Conservation (phyloP, 441 rosid genomes). For the Macaranga tanarius region DNA sequence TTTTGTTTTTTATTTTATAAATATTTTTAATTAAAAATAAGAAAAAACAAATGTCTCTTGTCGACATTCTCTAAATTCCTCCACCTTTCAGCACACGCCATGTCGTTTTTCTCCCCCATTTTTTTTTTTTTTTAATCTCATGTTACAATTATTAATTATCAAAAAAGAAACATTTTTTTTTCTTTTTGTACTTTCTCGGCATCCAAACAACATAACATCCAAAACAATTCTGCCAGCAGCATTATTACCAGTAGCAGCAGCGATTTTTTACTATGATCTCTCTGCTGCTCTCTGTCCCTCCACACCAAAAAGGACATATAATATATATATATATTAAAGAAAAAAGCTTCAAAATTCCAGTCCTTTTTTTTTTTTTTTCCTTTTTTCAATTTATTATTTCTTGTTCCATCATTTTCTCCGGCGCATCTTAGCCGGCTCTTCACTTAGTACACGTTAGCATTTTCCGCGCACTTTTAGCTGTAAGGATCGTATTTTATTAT, state of each 20-base stretch:
- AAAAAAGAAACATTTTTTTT: too few relatives aligned
- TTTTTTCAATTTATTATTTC: background rate
- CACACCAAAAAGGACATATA: too few relatives aligned
- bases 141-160: background rate
- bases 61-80: slow-evolving; percentile 26
- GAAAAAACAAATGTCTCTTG: background rate
- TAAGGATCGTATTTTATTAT: too few relatives aligned
- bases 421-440: background rate
- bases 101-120: too few relatives aligned
- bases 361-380: slow-evolving; percentile 10
- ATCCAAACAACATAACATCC: slow-evolving; percentile 32
- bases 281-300: background rate
- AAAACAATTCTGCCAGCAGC: slow-evolving; percentile 1
- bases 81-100: background rate
- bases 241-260: background rate
- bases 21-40: background rate
- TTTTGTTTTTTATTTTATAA: background rate
- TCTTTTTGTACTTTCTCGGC: slow-evolving; percentile 14
- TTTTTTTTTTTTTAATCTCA: background rate
- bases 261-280: background rate
- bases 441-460: background rate
- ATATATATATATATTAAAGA: too few relatives aligned
- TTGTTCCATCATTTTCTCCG: slow-evolving; percentile 3
- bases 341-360: slow-evolving; percentile 9
- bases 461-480: background rate